Evolutionary conservation across 805 yeast genomes (phyloP), one percentile per base, ranked within the genome.

Genomic region (Torulaspora microellipsoides): DNA sequence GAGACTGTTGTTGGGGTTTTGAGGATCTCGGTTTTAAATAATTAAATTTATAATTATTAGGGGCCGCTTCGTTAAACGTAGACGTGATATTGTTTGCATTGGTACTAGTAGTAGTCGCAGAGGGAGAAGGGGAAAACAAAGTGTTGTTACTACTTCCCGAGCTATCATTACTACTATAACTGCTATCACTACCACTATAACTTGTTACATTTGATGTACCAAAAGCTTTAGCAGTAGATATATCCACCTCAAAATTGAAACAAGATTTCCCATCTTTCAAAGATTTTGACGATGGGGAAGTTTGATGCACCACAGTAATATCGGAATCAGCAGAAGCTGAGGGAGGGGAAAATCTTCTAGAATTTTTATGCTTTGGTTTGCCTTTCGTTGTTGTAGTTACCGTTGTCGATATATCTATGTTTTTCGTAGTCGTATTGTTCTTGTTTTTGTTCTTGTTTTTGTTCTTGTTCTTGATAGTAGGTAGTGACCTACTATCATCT

Each of bases 401-500:
- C 33, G 14, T 49, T 38, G 30, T 29, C 36, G 37, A 32, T 27
- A 14, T 29, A 15, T 34, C 36, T 41, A 36, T 45, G 41, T 38
- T 42, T 35, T 42, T 39, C 45, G 48, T 47, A 40, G 46, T 40
- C 42, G 42, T 40, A 31, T 43, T 29, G 34, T 46, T 43, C 27
- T 38, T 48, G 36, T 36, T 38, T 13, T 33, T 42, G 15, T 27
- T 35, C 11, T 40, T 41, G 25, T 42, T 37, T 34, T 35, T 42
- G 31, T 49, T 50, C 34, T 42, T 57, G 33, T 49, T 54, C 36
- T 48, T 46, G 49, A 49, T 68, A 68, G 69, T 67, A 67, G 71
- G 59, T 52, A 46, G 57, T 37, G 46, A 42, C 69, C 65, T 67
- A 71, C 74, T 71, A 70, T 71, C 75, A 68, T 70, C 74, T 11